Conservation (phyloP, 2,329 filamentous ascomycete species). For the Chaetomium olivaceum region DNA sequence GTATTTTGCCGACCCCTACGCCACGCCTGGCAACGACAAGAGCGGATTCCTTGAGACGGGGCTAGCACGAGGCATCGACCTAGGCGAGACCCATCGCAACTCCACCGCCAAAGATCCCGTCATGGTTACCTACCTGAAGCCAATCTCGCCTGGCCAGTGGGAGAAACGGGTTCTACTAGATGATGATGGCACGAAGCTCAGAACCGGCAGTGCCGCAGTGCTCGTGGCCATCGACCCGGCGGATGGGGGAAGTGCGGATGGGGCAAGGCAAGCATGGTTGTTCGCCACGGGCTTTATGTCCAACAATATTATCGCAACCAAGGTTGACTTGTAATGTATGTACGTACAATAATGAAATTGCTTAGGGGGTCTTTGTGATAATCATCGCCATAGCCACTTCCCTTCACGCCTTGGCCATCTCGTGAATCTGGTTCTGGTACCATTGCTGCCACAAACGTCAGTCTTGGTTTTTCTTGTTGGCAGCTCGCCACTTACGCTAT, state of each 20-base stretch:
- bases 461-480: background rate
- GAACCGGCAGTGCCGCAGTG: conserved; percentile 53
- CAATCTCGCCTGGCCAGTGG: conserved; percentile 34
- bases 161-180: conserved; percentile 54
- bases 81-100: conserved; percentile 39
- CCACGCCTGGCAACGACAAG: conserved; percentile 43
- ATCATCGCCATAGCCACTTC: background rate
- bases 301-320: conserved; percentile 50
- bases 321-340: conserved; percentile 51
- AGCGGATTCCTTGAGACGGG: conserved; percentile 58
- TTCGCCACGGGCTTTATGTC: conserved; percentile 59
- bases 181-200: conserved; percentile 55
- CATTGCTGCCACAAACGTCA: conserved; percentile 14
- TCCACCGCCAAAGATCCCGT: conserved; percentile 44
- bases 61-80: conserved; percentile 43
- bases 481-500: conserved; percentile 15
- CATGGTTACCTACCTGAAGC: conserved; percentile 48
- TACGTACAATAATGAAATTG: background rate
- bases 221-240: conserved; percentile 54
- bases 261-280: conserved; percentile 54
- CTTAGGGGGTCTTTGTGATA: background rate
- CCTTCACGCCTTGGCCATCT: conserved; percentile 2
- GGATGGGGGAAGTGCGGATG: conserved; percentile 25
- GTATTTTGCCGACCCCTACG: conserved; percentile 58
- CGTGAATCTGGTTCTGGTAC: conserved; percentile 13